Conservation (phyloP, 2,329 filamentous ascomycete genomes). For the Akanthomyces uredinophilus region DNA sequence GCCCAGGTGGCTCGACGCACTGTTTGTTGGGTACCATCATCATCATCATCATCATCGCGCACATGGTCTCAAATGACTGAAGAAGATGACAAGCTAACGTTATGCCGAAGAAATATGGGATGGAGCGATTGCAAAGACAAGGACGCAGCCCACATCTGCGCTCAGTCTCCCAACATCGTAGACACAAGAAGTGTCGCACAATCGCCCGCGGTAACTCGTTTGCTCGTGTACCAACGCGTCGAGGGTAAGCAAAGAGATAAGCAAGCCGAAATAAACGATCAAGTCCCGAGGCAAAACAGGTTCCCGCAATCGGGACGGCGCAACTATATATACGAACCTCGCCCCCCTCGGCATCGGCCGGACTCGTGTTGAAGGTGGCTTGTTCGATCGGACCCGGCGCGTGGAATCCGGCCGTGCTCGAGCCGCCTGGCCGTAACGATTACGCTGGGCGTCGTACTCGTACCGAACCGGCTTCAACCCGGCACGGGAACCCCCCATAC, state of each 20-base stretch:
- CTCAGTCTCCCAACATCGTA: neutral
- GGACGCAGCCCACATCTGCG: neutral
- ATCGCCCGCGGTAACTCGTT: too few species aligned
- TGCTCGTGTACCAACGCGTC: too few species aligned
- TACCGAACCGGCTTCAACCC: slow-evolving; percentile 2
- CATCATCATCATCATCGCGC: neutral
- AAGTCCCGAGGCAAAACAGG: neutral
- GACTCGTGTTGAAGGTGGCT: neutral
- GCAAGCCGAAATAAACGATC: neutral
- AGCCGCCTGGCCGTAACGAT: neutral
- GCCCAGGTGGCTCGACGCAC: neutral
- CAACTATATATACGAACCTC: neutral
- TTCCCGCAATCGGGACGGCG: neutral
- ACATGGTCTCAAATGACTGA: neutral
- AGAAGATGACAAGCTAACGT: neutral
- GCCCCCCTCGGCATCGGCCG: neutral
- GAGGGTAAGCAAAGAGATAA: too few species aligned
- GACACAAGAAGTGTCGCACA: too few species aligned
- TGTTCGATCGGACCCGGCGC: neutral
- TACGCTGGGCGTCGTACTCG: slow-evolving; percentile 8
- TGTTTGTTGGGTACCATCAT: neutral
- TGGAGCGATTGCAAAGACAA: too few species aligned
- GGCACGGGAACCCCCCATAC: neutral
- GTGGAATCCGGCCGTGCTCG: neutral
- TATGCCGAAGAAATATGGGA: neutral